Evolutionary conservation across 2,329 filamentous ascomycete species (phyloP), one percentile per base, ranked within the genome.

Genomic region (Chalaropsis ovoidea): DNA sequence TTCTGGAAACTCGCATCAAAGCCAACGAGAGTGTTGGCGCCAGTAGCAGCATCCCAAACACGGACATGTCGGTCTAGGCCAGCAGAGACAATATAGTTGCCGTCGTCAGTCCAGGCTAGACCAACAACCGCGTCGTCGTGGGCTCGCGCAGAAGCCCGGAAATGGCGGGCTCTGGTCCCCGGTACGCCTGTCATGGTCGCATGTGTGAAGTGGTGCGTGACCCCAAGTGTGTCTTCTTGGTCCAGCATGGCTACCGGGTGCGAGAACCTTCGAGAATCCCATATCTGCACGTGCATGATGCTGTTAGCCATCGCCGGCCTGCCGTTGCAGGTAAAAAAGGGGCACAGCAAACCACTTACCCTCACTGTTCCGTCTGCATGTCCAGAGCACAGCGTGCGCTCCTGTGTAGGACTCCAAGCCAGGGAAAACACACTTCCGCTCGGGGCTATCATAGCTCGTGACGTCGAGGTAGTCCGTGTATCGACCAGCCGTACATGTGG

Each of bases 1-100:
- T 96, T 96, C 70, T 86, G 87, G 49, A 96, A 81, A 35, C 86
- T 81, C 0, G 92, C 89, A 0, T 91, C 91, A 72, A 96, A 97
- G 73, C 87, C 92, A 0, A 88, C 89, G 5, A 96, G 82, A 0
- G 89, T 95, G 74, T 97, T 96, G 19, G 87, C 87, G 1, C 91
- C 90, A 0, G 84, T 89, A 0, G 80, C 80, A 1, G 88, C 84
- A 72, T 96, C 83, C 93, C 93, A 97, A 1, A 96, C 89, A 3
- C 92, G 83, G 68, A 97, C 86, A 8, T 87, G 84, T 61, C 89
- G 81, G 73, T 97, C 94, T 67, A 95, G 88, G 0, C 91, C 92
- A 1, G 89, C 82, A 0, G 88, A 90, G 13, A 96, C 80, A 19
- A 97, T 79, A 72, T 88, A 86, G 15, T 78, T 79, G 0, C 90